Base-by-base conservation (phyloP, 441 rosid species). In the Croton laevigatus region DNA sequence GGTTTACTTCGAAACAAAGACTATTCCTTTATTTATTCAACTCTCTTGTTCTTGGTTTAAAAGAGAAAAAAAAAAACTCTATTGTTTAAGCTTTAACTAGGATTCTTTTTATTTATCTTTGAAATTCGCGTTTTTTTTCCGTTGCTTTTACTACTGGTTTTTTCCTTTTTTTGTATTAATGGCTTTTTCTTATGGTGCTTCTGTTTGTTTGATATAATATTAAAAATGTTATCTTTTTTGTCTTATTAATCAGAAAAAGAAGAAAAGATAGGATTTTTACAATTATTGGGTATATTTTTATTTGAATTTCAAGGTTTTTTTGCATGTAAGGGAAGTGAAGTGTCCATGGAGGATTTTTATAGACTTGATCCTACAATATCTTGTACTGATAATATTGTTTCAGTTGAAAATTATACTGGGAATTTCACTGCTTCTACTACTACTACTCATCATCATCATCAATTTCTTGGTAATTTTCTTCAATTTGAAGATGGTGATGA, bases 331-430 rank as follows among this genome's bases (percentile, higher is more conserved):
- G 32, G 32, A 27, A 2, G 32, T 1, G 32, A 27, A n/a, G n/a
- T n/a, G n/a, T 60, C n/a, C 8, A 83, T 83, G 87, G 87, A 83
- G 66, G 79, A 79, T 20, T 77, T 75, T 8, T 79, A 73, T 58
- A 75, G 82, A 73, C 70, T 77, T 51, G 81, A 77, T 69, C 74
- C 71, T 46, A 48, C 57, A 9, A n/a, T 67, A 14, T 66, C 69
- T 34, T 61, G 48, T 59, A 67, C 83, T 49, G 68, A 78, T 45
- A 76, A 77, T 69, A 23, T 37, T 52, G 66, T 32, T 53, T 36
- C 75, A 32, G 70, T 57, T 72, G 73, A 75, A 53, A 79, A 65
- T 69, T 49, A 70, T 14, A 62, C 76, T 14, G 63, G n/a, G 20
- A 54, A 45, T 37, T 57, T 66, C 40, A n/a, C 71, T 64, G 61